Conservation (phyloP, 768 basidiomycete species). For the Saitozyma sp. region DNA sequence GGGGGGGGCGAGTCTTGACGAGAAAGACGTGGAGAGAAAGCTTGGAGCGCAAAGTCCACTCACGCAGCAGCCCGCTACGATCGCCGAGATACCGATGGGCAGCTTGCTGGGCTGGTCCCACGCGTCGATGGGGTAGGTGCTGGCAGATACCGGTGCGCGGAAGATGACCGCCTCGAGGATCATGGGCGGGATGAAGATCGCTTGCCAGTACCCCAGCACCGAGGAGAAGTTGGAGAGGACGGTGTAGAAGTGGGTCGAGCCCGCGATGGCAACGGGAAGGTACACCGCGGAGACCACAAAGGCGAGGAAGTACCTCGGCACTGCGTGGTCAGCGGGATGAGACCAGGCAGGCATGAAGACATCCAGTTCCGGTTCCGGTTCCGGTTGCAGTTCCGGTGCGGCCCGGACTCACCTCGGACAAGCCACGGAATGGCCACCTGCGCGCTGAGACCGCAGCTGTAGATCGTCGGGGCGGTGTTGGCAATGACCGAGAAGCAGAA, state of each 20-base stretch:
- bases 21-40: neutral
- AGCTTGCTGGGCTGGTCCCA: constrained; percentile 38
- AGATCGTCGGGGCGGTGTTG: constrained; percentile 80
- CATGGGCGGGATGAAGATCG: constrained; percentile 43
- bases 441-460: constrained; percentile 53
- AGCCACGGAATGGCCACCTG: constrained; percentile 46
- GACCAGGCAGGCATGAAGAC: neutral
- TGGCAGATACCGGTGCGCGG: constrained; percentile 28
- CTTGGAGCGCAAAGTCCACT: constrained; percentile 14
- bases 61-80: constrained; percentile 35
- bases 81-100: constrained; percentile 38
- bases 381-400: too few relatives aligned
- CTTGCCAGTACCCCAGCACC: constrained; percentile 45
- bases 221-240: constrained; percentile 41
- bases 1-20: neutral
- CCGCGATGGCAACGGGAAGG: constrained; percentile 47
- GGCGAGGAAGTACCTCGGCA: constrained; percentile 47
- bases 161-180: constrained; percentile 46
- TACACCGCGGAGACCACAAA: constrained; percentile 44
- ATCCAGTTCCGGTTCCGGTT: too few relatives aligned
- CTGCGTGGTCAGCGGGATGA: constrained; percentile 10
- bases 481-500: constrained; percentile 74
- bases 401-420: constrained; percentile 26
- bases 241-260: constrained; percentile 43
- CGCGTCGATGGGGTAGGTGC: constrained; percentile 36